Evolutionary conservation across 345 rosid species (phyloP), one percentile per base, ranked within the genome.

Genomic region (Hevea brasiliensis): DNA sequence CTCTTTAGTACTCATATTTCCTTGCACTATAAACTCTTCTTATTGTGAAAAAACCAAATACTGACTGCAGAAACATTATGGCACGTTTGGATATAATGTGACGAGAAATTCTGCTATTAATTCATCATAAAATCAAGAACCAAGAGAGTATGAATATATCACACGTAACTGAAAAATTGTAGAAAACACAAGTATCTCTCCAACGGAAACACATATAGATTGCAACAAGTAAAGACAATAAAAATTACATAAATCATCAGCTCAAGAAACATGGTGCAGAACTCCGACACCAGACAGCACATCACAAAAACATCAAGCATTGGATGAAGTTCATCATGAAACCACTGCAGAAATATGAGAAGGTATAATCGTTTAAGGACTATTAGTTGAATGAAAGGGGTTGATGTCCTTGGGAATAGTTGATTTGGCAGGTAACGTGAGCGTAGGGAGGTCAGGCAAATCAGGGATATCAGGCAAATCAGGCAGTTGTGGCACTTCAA

Each of bases 381-480:
- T 20, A 29, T 70, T 12, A 7, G 50, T 18, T 27, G 80, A 27
- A 45, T 68, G 74, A 20, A 26, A 8, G 4, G 41, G 65, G 11
- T 48, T 47, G 41, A 47, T 20, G 69, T 70, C 82, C 15, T 64
- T 44, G 12, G 83, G 71, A 26, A 74, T 44, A 60, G 66, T 6
- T 11, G 81, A 81, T 4, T 61, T 17, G 26, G 56, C 47, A 1
- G 79, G 72, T 40, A 56, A 12, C 20, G 64, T 8, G 0, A 60
- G 69, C 69, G 50, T 14, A 1, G 70, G 45, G 29, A 66, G n/a
- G 0, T 79, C 65, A 21, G 65, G 69, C 0, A 67, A 23, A 48
- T 70, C 37, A 32, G 37, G 37, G 37, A 32, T 32, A 1, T 32
- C 37, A 32, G 37, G 37, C 3, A 32, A 14, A 14, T 17, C 18